phyloP scores from a whole-genome alignment of 1,284 basidiomycete genomes.

The Irpex sp. region DNA sequence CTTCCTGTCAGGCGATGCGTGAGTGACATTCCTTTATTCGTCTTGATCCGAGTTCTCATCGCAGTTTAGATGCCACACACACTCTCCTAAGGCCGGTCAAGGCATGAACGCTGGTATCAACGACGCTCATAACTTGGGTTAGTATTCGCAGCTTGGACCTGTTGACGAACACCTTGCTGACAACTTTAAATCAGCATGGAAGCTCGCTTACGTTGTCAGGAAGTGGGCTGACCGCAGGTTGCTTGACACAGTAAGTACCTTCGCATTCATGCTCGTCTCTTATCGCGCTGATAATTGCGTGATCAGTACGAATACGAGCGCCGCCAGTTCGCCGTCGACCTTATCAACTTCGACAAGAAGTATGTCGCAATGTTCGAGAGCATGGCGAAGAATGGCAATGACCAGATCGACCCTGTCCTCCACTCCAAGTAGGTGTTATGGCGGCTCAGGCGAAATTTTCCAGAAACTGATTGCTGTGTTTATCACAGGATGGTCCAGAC shows the following conservation, averaged over 20 bases:
- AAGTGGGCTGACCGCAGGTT: background rate
- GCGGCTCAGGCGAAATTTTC: background rate
- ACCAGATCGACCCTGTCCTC: background rate
- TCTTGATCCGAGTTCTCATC: background rate
- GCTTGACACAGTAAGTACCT: background rate
- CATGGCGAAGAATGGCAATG: background rate
- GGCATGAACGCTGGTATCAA: constrained; percentile 2
- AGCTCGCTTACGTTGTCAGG: background rate
- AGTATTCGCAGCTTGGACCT: background rate
- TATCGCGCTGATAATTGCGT: background rate
- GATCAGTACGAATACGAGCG: background rate
- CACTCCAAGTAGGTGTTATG: background rate
- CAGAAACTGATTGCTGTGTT: background rate
- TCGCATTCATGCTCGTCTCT: background rate
- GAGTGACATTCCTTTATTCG: constrained; percentile 12
- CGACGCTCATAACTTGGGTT: background rate
- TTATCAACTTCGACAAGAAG: constrained; percentile 1
- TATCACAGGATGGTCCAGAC: constrained; percentile 49
- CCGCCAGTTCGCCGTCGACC: background rate
- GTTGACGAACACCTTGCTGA: background rate
- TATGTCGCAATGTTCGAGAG: constrained; percentile 1
- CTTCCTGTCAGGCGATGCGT: constrained; percentile 77
- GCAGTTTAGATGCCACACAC: constrained; percentile 32
- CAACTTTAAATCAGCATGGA: background rate
- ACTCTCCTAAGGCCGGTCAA: constrained; percentile 14